These are phyloP conservation scores for Corchorus olitorius DNA, from an alignment of 345 rosid species.

Conservation along the genomic window DNA sequence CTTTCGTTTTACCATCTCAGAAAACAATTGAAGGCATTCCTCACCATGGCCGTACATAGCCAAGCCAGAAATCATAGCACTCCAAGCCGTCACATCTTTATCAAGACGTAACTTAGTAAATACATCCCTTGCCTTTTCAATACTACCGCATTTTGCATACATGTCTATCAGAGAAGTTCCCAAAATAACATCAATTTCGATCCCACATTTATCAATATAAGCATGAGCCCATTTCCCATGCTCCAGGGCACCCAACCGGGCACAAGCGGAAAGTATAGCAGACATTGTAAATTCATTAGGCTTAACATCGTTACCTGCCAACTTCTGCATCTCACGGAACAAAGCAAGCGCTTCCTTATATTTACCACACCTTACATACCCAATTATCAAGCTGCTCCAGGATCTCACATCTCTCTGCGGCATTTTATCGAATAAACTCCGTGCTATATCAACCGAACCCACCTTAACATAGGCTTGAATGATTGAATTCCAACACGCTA, in stretches of 20 bases:
- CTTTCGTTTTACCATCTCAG: conserved; percentile 20
- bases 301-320: conserved; percentile 23
- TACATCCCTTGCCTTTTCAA: conserved; percentile 43
- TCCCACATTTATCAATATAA: conserved; percentile 39
- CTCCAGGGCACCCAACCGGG: conserved; percentile 50
- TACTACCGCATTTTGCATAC: conserved; percentile 64
- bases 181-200: conserved; percentile 48
- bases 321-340: conserved; percentile 50
- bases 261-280: conserved; percentile 54
- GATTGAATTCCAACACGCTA: conserved; percentile 64
- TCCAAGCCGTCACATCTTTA: conserved; percentile 48
- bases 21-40: conserved; percentile 32
- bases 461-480: conserved; percentile 31
- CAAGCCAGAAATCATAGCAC: conserved; percentile 43
- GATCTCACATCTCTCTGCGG: conserved; percentile 48
- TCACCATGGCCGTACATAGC: conserved; percentile 41
- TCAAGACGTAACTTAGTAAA: conserved; percentile 32
- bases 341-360: conserved; percentile 45
- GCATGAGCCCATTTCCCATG: conserved; percentile 54
- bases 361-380: conserved; percentile 49
- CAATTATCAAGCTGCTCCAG: conserved; percentile 61
- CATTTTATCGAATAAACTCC: conserved; percentile 53
- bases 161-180: conserved; percentile 61
- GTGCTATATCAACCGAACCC: conserved; percentile 41
- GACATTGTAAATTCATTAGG: conserved; percentile 59